Conservation (phyloP, 2,329 filamentous ascomycete species). For the Talaromyces funiculosus region DNA sequence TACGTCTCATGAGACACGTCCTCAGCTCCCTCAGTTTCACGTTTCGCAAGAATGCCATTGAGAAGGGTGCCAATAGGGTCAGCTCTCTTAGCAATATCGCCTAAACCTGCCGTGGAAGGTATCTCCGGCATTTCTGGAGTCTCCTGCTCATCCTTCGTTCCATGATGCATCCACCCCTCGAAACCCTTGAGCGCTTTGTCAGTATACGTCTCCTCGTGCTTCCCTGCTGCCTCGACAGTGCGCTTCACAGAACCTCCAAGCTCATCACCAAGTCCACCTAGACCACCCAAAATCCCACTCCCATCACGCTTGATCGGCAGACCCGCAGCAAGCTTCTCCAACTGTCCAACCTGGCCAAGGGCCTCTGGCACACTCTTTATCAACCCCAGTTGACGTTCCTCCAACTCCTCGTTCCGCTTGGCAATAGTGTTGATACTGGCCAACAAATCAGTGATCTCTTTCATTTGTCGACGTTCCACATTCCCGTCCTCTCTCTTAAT, state of each 20-base stretch:
- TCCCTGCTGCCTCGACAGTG: neutral
- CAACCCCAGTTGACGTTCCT: slow-evolving; percentile 5
- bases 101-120: neutral
- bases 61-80: neutral
- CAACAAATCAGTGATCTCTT: neutral
- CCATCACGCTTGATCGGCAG: slow-evolving; percentile 8
- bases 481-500: neutral
- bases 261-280: neutral
- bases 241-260: neutral
- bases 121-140: neutral
- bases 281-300: neutral
- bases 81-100: neutral
- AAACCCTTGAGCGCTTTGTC: neutral
- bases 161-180: neutral
- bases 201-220: neutral
- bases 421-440: neutral
- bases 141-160: neutral
- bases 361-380: slow-evolving; percentile 9
- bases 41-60: neutral
- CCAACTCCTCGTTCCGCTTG: slow-evolving; percentile 1
- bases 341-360: neutral
- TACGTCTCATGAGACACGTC: neutral
- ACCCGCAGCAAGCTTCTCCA: neutral
- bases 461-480: neutral
- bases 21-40: neutral